Conservation (phyloP, 805 yeast genomes). For the Clavispora asparagi region DNA sequence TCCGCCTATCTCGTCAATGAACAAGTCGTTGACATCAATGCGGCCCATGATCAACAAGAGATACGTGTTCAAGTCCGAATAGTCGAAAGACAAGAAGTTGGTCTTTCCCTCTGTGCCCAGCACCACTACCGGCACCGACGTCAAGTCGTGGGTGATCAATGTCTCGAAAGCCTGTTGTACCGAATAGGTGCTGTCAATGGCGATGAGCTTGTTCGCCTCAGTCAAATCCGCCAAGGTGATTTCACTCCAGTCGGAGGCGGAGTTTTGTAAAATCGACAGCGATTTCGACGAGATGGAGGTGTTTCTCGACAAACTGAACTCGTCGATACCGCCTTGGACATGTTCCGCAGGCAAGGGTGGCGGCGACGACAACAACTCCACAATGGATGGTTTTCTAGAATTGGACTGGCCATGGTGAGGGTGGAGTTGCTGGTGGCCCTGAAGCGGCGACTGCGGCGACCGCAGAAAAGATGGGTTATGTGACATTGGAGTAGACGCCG, state of each 20-base stretch:
- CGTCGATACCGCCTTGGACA: slow-evolving; percentile 24
- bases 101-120: slow-evolving; percentile 34
- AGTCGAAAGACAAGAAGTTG: slow-evolving; percentile 71
- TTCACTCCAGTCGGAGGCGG: slow-evolving; percentile 60
- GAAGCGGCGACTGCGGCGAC: slow-evolving; percentile 16
- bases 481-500: slow-evolving; percentile 5
- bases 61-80: slow-evolving; percentile 84
- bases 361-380: slow-evolving; percentile 70
- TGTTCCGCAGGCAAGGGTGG: slow-evolving; percentile 50
- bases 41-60: slow-evolving; percentile 79
- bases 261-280: slow-evolving; percentile 10
- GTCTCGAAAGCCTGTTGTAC: slow-evolving; percentile 88
- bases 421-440: slow-evolving; percentile 13
- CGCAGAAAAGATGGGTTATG: slow-evolving; percentile 16
- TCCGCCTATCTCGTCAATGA: slow-evolving; percentile 21
- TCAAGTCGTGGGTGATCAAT: slow-evolving; percentile 64
- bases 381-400: slow-evolving; percentile 59
- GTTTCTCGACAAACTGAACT: slow-evolving; percentile 36
- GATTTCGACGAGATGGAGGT: slow-evolving; percentile 19
- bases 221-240: slow-evolving; percentile 68
- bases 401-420: slow-evolving; percentile 10
- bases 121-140: slow-evolving; percentile 72
- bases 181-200: slow-evolving; percentile 59
- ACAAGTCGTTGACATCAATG: slow-evolving; percentile 35
- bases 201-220: slow-evolving; percentile 70